These are phyloP conservation scores for Coix lacrymajobi DNA, from an alignment of 176 grass and related monocot species.

Conservation along the genomic window DNA sequence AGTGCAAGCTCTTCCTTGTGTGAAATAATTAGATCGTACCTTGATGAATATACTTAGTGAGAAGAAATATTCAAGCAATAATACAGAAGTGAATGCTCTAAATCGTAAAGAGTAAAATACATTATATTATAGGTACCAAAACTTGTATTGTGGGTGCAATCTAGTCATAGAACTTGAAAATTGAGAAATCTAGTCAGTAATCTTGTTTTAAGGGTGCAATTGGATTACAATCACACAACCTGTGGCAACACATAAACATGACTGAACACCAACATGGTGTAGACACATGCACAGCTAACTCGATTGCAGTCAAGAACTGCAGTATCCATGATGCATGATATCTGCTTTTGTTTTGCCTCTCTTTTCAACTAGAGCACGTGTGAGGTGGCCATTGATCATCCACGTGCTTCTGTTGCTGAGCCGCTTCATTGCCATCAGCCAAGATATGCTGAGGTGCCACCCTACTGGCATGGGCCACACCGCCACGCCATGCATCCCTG, in stretches of 20 bases:
- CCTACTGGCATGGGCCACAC: not conserved
- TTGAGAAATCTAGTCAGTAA: not conserved
- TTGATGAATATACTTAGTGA: constrained; percentile 38
- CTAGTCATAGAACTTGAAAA: not conserved
- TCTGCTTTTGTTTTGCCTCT: not conserved
- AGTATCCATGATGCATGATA: not conserved
- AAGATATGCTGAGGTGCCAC: not conserved
- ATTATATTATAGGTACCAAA: not conserved
- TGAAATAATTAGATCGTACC: constrained; percentile 90
- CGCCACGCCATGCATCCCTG: not conserved
- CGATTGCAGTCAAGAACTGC: not conserved
- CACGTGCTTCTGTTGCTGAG: no score
- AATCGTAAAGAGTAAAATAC: not conserved
- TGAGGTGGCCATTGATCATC: not conserved
- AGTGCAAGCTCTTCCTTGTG: constrained; percentile 95
- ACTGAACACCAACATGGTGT: not conserved
- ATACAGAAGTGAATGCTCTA: not conserved
- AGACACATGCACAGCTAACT: not conserved
- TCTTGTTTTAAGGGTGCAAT: not conserved
- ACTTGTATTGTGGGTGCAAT: not conserved
- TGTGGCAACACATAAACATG: not conserved
- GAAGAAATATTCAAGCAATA: constrained; percentile 21
- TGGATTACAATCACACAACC: not conserved
- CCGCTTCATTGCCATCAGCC: not conserved
- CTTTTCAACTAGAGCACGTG: not conserved